phyloP scores from a whole-genome alignment of 2,329 filamentous ascomycete species.

The Fusarium buharicum region DNA sequence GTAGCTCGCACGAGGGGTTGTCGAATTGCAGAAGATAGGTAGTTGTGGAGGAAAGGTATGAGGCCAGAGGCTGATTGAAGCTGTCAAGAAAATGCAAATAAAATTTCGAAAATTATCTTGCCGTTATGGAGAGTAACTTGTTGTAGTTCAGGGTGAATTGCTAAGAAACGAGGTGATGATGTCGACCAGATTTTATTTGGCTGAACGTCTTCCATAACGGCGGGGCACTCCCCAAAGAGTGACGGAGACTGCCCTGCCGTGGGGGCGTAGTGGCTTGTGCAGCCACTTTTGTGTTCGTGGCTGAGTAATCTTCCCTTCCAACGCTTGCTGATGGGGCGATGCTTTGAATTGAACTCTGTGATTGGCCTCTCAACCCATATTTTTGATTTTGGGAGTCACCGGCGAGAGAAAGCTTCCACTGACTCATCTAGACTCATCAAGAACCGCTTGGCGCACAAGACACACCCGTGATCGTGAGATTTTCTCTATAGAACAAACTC shows the following conservation, averaged over 20 bases:
- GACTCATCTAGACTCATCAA: constrained; percentile 24
- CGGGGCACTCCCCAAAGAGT: constrained; percentile 38
- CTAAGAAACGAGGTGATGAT: constrained; percentile 29
- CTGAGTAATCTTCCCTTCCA: constrained; percentile 30
- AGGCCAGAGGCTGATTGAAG: neutral
- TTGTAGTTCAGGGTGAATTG: constrained; percentile 2
- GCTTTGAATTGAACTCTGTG: constrained; percentile 8
- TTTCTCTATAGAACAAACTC: no score
- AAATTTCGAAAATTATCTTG: neutral
- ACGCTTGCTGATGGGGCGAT: constrained; percentile 4
- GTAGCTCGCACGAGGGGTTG: constrained; percentile 12
- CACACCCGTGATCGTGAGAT: no score
- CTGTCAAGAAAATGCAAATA: neutral
- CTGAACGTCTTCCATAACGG: constrained; percentile 28
- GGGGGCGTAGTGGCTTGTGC: constrained; percentile 21
- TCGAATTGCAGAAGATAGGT: constrained; percentile 10
- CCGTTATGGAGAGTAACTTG: constrained; percentile 4
- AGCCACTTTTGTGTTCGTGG: constrained; percentile 21
- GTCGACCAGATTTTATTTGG: constrained; percentile 44
- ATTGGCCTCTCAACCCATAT: constrained; percentile 16
- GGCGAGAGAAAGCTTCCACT: constrained; percentile 12
- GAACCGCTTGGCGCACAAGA: no score
- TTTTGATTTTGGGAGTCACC: constrained; percentile 25
- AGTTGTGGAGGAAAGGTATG: neutral
- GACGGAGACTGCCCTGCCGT: constrained; percentile 24